Base-by-base conservation (phyloP, 1,284 basidiomycete species). In the Ganoderma boninense region DNA sequence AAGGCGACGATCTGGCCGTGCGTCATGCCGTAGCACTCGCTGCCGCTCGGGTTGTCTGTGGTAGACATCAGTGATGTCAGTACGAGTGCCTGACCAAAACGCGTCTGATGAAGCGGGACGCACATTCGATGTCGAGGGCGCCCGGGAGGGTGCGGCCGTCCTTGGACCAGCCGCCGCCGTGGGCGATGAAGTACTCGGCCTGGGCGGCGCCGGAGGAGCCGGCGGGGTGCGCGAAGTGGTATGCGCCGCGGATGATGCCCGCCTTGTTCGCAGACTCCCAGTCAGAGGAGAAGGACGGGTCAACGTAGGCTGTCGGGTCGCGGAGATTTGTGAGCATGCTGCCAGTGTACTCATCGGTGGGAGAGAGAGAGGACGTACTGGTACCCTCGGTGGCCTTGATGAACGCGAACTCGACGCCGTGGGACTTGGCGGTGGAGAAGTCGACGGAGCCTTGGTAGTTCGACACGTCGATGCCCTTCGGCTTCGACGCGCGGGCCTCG, bases 341-440 rank as follows among this genome's bases (percentile, higher is more conserved):
- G 62, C 62, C 23, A 62, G 62, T 29, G 18, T n/a, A 11, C 13
- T n/a, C 23, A 11, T 13, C 11, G 0, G 13, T n/a, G n/a, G 13
- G 18, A 62, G 11, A 20, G 2, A 32, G 61, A 66, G n/a, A 29
- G 38, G 18, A 67, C 79, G 73, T 70, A 90, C 85, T 79, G 52
- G 87, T 91, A 18, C 89, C 89, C 77, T 93, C 90, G 6, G 91
- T 93, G 16, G 90, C 91, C 78, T 93, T 92, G 85, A 92, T 91
- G 76, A 85, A 91, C 13, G 83, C 89, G 74, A 92, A 93, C 18
- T 82, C 71, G 57, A 90, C 79, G 4, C 90, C 90, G 70, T 89
- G 89, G n/a, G 84, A 79, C 68, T 84, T 85, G 70, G 88, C 87
- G 10, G 84, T 81, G 43, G 79, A 80, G 87, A 89, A 91, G 78